Percentiles rank a stretch among this genome's conserved stretches.
These are phyloP conservation scores for Aspergillus sparsus DNA, from an alignment of 495 filamentous ascomycete genomes.

Conservation along the genomic window DNA sequence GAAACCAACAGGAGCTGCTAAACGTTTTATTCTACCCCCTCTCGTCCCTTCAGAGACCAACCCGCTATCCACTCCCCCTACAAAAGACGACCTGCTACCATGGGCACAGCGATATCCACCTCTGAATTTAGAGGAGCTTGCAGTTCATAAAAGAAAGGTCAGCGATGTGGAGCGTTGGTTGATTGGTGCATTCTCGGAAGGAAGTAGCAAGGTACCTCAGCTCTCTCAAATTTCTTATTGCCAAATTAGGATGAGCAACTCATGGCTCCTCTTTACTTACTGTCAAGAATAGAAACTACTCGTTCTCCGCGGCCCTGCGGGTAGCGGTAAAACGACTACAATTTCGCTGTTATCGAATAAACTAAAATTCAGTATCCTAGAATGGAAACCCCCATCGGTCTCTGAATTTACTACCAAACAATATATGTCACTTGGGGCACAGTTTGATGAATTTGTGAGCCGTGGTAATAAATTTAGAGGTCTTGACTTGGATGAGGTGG, in stretches of 20 bases:
- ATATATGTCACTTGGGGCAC: conserved; percentile 63
- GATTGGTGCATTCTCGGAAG: conserved; percentile 66
- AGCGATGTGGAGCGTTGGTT: conserved; percentile 82
- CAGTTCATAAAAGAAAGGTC: conserved; percentile 92
- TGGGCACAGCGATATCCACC: conserved; percentile 89
- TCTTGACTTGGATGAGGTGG: conserved; percentile 55
- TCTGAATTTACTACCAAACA: conserved; percentile 57
- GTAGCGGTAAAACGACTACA: conserved; percentile 89
- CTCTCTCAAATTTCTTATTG: neutral
- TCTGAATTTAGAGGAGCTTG: conserved; percentile 71
- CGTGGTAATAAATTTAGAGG: conserved; percentile 76
- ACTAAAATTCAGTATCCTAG: conserved; percentile 70
- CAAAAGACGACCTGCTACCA: conserved; percentile 46
- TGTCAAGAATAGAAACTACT: conserved; percentile 63
- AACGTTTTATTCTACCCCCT: conserved; percentile 32
- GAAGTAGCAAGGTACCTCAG: conserved; percentile 39
- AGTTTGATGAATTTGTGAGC: conserved; percentile 89
- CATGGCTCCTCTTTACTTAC: conserved; percentile 1
- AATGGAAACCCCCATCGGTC: conserved; percentile 84
- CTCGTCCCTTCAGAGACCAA: neutral
- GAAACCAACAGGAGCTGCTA: conserved; percentile 18
- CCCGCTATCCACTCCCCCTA: neutral
- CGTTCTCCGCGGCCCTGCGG: conserved; percentile 87
- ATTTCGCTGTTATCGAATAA: conserved; percentile 71
- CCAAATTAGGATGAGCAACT: neutral